phyloP scores from a whole-genome alignment of 352 stramenopile genomes.

The Pythium coloratum region DNA sequence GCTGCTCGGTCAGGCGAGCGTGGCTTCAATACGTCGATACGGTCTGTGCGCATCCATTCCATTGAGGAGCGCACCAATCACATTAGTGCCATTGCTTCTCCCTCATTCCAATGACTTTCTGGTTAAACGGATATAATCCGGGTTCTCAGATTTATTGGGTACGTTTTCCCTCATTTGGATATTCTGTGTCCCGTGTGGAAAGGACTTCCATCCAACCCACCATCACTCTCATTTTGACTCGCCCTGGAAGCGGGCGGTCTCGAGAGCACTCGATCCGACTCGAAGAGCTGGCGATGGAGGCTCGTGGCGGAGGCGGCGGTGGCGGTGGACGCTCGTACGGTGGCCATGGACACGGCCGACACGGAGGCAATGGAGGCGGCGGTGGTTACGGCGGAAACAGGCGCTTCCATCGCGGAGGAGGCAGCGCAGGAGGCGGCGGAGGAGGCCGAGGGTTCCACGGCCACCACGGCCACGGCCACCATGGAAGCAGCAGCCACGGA shows the following conservation, averaged over 20 bases:
- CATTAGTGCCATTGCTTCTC: slow-evolving; percentile 9
- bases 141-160: background rate
- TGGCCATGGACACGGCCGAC: background rate
- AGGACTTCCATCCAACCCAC: slow-evolving; percentile 4
- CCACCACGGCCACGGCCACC: slow-evolving; percentile 9
- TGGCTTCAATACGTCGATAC: slow-evolving; percentile 8
- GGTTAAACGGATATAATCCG: background rate
- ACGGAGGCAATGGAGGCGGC: slow-evolving; percentile 11
- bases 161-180: slow-evolving; percentile 14
- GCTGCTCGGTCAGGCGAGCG: background rate
- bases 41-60: slow-evolving; percentile 3
- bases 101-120: slow-evolving; percentile 4
- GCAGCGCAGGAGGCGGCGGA: slow-evolving; percentile 22
- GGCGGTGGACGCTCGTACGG: slow-evolving; percentile 2
- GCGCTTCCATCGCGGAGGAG: slow-evolving; percentile 21
- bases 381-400: slow-evolving; percentile 8
- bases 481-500: slow-evolving; percentile 5
- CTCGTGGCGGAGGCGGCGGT: slow-evolving; percentile 5
- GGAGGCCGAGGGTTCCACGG: slow-evolving; percentile 13
- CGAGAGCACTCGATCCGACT: background rate
- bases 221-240: slow-evolving; percentile 15
- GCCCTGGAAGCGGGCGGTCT: slow-evolving; percentile 12
- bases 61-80: slow-evolving; percentile 17
- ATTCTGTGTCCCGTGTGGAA: background rate
- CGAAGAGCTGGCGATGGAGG: slow-evolving; percentile 14